Conservation (phyloP, 2,329 filamentous ascomycete species). For the Chaetomiaceae sp. region DNA sequence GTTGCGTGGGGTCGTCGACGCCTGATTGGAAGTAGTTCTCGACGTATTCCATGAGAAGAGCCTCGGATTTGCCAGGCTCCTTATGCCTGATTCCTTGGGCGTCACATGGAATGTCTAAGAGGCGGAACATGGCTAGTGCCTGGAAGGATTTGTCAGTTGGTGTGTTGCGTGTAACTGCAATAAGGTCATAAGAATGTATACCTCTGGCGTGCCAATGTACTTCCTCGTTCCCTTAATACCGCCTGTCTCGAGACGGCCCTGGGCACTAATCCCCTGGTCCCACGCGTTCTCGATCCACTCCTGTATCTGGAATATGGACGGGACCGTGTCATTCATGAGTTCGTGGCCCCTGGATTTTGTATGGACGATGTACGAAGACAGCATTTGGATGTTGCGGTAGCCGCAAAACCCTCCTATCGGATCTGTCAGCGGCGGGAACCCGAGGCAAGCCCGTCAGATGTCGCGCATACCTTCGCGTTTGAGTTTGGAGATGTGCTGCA, state of each 20-base stretch:
- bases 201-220: conserved; percentile 91
- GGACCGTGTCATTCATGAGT: conserved; percentile 57
- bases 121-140: conserved; percentile 74
- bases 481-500: conserved; percentile 77
- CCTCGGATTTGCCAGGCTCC: conserved; percentile 44
- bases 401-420: conserved; percentile 78
- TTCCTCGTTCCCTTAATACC: conserved; percentile 85
- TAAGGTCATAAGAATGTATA: conserved; percentile 36
- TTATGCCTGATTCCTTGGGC: conserved; percentile 55
- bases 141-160: conserved; percentile 30
- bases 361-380: conserved; percentile 71
- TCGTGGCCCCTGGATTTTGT: conserved; percentile 52
- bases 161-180: neutral
- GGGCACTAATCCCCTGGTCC: conserved; percentile 75
- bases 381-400: conserved; percentile 91
- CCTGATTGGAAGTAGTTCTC: conserved; percentile 69
- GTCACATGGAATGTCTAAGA: conserved; percentile 62
- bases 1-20: conserved; percentile 45
- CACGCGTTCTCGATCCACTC: conserved; percentile 83
- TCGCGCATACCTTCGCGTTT: conserved; percentile 68
- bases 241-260: conserved; percentile 75
- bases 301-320: conserved; percentile 77
- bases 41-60: conserved; percentile 60
- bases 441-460: too few species aligned
- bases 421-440: neutral